Base-by-base conservation (phyloP, 257 asterid genomes). In the Gentiana straminea region DNA sequence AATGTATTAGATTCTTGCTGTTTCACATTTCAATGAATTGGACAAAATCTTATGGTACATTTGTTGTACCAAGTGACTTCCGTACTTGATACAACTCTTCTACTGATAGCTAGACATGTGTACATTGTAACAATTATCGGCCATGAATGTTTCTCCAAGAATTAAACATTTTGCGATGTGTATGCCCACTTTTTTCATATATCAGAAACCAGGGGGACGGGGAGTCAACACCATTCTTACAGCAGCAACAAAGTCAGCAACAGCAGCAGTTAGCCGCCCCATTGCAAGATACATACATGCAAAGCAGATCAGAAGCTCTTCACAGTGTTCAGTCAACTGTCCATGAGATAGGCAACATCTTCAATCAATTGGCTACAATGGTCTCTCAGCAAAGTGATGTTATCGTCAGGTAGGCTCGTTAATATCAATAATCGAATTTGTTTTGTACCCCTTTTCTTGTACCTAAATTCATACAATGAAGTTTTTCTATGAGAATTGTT, bases 301-400 rank as follows among this genome's bases (percentile, higher is more conserved):
- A 81, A 54, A 72, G 80, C 68, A 76, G 94, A 47, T 64, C 90
- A 8, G 78, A 55, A 55, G 94, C 94, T 66, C 96, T 88, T 64
- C 96, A 88, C 65, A 88, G 71, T 53, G 96, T 88, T 63, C 94
- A 88, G 72, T 84, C 96, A 33, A 88, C 96, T 24, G 84, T 88
- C 57, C 68, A 94, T 52, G 96, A 88, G 68, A 80, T 88, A 51
- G 50, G 96, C 60, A 88, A 86, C 52, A 84, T 88, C 52, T 88
- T 88, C 80, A 84, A 94, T 38, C 87, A 88, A 67, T 74, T 88
- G 61, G 96, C 96, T 53, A 84, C 94, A 46, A 82, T 88, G 96
- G 94, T 84, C 48, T 86, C 93, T 24, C 88, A 84, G 49, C 96
- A 88, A 77, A 94, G 96, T 33, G 96, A 88, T 64, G 80, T 84